Evolutionary conservation across 805 yeast species (phyloP), one percentile per base, ranked within the genome.

Genomic region (Candida sakaeoensis): DNA sequence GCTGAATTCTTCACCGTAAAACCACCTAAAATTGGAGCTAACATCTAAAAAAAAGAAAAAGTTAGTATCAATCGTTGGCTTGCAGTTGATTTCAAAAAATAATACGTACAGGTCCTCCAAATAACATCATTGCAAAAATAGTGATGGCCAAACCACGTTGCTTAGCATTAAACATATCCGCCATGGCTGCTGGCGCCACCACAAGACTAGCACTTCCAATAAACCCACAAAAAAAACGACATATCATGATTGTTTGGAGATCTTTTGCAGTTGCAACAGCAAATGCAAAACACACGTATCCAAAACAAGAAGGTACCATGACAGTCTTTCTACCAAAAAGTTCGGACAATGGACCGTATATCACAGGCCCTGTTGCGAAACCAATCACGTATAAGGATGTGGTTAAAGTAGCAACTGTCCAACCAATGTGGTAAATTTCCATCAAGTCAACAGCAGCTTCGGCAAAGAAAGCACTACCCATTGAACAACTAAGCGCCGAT

Each of bases 321-420:
- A 76, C 73, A 4, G 55, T 44, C 46, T 63, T 71, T 31, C 79
- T 58, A 33, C 70, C 60, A 49, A 42, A 51, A 13, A 64, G 58
- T 41, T 58, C 60, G 15, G 55, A 46, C 19, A 55, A 43, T 6
- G 61, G 60, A 33, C 61, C 96, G 88, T 93, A 90, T 26, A 87
- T 53, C 37, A 90, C 69, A 3, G 98, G 98, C 14, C 97, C 96
- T 1, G 87, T 74, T 1, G 96, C 97, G 62, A 89, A 91, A 8
- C 97, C 98, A 30, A 88, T 60, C n/a, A 90, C 96, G 52, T 78
- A 90, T 18, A 89, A 43, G 1, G 96, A 80, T 8, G 88, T 74
- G 41, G 87, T 85, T 34, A 91, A 70, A 16, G 85, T 74, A 10
- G 84, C 82, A n/a, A 80, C 90, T 8, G 79, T 84, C 5, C 53